Conservation (phyloP, 352 stramenopile genomes). For the Pythium periplocum region DNA sequence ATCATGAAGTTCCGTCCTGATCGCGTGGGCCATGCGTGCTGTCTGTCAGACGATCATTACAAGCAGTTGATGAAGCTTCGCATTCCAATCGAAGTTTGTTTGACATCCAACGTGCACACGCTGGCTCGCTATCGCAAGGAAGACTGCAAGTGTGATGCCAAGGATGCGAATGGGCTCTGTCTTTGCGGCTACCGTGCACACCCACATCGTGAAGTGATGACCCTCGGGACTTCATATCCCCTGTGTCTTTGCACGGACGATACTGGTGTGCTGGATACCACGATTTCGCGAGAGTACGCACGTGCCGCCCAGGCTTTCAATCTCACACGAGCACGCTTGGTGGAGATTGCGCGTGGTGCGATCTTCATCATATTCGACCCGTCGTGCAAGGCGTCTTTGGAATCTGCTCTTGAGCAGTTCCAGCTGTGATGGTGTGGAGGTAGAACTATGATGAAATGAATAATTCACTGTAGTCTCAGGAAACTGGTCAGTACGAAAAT, state of each 20-base stretch:
- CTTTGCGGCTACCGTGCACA: conserved; percentile 74
- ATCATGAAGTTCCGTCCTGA: conserved; percentile 90
- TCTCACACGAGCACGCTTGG: conserved; percentile 41
- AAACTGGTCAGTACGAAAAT: too few species aligned
- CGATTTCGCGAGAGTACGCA: conserved; percentile 83
- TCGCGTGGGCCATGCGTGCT: conserved; percentile 89
- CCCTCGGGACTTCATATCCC: conserved; percentile 53
- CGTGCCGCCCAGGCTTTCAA: conserved; percentile 72
- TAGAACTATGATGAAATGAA: too few species aligned
- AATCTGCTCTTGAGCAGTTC: too few species aligned
- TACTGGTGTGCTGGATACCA: conserved; percentile 89
- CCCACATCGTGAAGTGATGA: conserved; percentile 64
- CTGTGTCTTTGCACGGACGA: conserved; percentile 93
- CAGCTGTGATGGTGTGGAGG: too few species aligned
- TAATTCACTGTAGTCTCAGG: too few species aligned
- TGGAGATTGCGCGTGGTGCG: conserved; percentile 35
- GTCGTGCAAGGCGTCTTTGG: not conserved
- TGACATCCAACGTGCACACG: conserved; percentile 93
- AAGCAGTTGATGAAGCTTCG: conserved; percentile 48
- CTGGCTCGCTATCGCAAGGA: conserved; percentile 66
- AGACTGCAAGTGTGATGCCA: conserved; percentile 26
- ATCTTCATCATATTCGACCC: conserved; percentile 62
- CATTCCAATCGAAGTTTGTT: conserved; percentile 92
- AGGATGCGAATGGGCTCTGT: conserved; percentile 45
- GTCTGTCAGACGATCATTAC: conserved; percentile 69